These are phyloP conservation scores for Rhizopus delemar DNA, from an alignment of 371 early-diverging fungal species.

Conservation along the genomic window DNA sequence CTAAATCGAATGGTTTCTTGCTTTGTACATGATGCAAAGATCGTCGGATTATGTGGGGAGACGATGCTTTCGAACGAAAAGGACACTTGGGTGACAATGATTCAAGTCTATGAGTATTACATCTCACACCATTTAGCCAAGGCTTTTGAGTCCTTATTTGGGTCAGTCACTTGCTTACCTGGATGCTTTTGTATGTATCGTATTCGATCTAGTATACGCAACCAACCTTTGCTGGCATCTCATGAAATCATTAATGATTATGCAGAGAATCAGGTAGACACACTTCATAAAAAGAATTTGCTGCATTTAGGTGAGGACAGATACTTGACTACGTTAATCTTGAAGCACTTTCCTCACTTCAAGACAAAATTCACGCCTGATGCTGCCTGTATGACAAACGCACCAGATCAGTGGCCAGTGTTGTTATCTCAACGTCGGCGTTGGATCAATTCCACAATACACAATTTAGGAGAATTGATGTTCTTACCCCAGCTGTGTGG, in stretches of 20 bases:
- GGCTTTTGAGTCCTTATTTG: slow-evolving; percentile 86
- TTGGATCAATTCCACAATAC: slow-evolving; percentile 98
- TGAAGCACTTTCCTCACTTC: slow-evolving; percentile 93
- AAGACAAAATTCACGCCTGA: slow-evolving; percentile 93
- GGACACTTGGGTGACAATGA: slow-evolving; percentile 92
- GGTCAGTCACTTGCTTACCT: slow-evolving; percentile 89
- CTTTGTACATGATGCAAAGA: slow-evolving; percentile 77
- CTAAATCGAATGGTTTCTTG: slow-evolving; percentile 71
- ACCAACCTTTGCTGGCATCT: slow-evolving; percentile 87
- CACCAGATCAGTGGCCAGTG: slow-evolving; percentile 92
- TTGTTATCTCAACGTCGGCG: slow-evolving; percentile 93
- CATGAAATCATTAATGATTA: slow-evolving; percentile 94
- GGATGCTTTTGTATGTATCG: slow-evolving; percentile 93
- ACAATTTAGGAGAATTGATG: slow-evolving; percentile 90
- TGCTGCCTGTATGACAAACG: slow-evolving; percentile 94
- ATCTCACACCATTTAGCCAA: slow-evolving; percentile 86
- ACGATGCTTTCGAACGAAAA: slow-evolving; percentile 84
- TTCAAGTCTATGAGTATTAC: slow-evolving; percentile 88
- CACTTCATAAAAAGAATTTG: slow-evolving; percentile 98
- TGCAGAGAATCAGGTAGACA: slow-evolving; percentile 90
- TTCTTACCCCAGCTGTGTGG: slow-evolving; percentile 88
- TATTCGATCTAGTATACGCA: slow-evolving; percentile 79
- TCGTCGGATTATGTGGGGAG: slow-evolving; percentile 89
- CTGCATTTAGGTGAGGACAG: slow-evolving; percentile 98
- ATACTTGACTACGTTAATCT: slow-evolving; percentile 97